Conservation (phyloP, 768 basidiomycete genomes). For the Kwoniella sp. region DNA sequence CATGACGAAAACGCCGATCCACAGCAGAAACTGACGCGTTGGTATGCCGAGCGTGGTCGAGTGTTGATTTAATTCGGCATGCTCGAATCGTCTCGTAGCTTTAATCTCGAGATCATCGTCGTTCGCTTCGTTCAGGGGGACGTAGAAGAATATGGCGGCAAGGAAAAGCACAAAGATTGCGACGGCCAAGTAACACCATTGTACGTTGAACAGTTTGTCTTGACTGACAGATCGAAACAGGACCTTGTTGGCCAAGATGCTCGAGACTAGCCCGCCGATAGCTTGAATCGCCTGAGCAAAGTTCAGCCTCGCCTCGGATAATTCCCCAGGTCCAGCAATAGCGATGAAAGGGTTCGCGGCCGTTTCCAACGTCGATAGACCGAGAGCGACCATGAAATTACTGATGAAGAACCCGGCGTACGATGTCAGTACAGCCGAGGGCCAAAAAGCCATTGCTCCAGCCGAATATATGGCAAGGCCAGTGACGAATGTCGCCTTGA, state of each 20-base stretch:
- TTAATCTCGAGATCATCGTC: slow-evolving; percentile 47
- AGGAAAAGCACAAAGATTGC: slow-evolving; percentile 49
- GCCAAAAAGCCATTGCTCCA: slow-evolving; percentile 55
- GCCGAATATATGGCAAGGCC: slow-evolving; percentile 48
- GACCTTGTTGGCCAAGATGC: slow-evolving; percentile 43
- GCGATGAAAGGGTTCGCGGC: slow-evolving; percentile 54
- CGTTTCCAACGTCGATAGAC: slow-evolving; percentile 47
- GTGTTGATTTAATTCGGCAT: slow-evolving; percentile 28
- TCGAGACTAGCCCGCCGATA: slow-evolving; percentile 38
- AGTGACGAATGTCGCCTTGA: slow-evolving; percentile 52
- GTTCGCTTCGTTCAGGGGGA: slow-evolving; percentile 44
- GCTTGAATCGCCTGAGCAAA: slow-evolving; percentile 54
- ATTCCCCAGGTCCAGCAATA: slow-evolving; percentile 49
- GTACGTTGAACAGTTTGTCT: slow-evolving; percentile 44
- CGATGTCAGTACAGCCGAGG: slow-evolving; percentile 42
- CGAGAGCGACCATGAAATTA: slow-evolving; percentile 48
- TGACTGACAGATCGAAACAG: slow-evolving; percentile 34
- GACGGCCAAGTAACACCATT: slow-evolving; percentile 54
- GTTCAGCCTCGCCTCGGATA: slow-evolving; percentile 47
- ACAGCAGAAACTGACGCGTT: slow-evolving; percentile 23
- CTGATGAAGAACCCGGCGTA: slow-evolving; percentile 52
- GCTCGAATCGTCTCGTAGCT: slow-evolving; percentile 29
- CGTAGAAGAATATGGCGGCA: slow-evolving; percentile 52
- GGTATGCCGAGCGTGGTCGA: slow-evolving; percentile 27
- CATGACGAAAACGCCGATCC: slow-evolving; percentile 37